Conservation (phyloP, 2,329 filamentous ascomycete genomes). For the Verticillium albo-atrum region DNA sequence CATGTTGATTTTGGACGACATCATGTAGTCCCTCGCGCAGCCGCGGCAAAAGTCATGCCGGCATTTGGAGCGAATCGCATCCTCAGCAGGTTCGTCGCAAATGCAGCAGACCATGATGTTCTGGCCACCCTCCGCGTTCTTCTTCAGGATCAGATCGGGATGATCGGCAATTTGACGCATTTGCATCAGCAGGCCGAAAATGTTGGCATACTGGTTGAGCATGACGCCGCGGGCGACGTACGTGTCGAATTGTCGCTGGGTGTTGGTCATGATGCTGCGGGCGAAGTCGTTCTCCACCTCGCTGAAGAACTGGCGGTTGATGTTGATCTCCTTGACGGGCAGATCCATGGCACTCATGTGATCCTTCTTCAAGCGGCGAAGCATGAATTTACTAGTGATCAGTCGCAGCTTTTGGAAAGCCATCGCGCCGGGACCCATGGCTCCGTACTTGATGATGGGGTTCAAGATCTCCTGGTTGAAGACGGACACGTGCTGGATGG, state of each 20-base stretch:
- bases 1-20: constrained; percentile 49
- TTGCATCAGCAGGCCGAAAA: constrained; percentile 98
- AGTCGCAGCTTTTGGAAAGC: constrained; percentile 81
- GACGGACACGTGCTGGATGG: constrained; percentile 48
- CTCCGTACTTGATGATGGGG: constrained; percentile 65
- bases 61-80: constrained; percentile 87
- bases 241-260: constrained; percentile 84
- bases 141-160: constrained; percentile 89
- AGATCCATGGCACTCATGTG: constrained; percentile 94
- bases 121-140: constrained; percentile 78
- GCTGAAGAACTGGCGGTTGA: constrained; percentile 94
- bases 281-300: constrained; percentile 96
- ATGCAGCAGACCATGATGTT: constrained; percentile 91
- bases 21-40: constrained; percentile 52
- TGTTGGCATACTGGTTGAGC: constrained; percentile 97
- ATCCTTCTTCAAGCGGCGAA: constrained; percentile 89
- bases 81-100: constrained; percentile 93
- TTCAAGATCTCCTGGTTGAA: constrained; percentile 96
- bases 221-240: constrained; percentile 93
- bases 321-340: constrained; percentile 86
- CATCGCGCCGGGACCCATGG: constrained; percentile 54
- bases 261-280: constrained; percentile 90
- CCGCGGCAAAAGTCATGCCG: constrained; percentile 66
- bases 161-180: constrained; percentile 98
- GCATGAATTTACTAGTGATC: constrained; percentile 91